Evolutionary conservation across 257 asterid genomes (phyloP), one percentile per base, ranked within the genome.

Genomic region (Solanum virginianum): DNA sequence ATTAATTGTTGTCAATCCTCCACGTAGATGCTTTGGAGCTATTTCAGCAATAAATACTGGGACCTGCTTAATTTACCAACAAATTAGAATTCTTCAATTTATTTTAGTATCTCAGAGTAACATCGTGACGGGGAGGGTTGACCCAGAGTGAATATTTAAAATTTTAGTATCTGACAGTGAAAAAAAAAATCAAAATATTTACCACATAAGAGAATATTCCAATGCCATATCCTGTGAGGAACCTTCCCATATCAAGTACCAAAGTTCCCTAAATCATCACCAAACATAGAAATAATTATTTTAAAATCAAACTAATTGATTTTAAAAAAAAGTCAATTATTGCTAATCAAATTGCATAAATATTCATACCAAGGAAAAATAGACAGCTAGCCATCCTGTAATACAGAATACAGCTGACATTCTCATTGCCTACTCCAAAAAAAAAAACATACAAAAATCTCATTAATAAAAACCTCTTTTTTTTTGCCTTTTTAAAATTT

Each of bases 181-280:
- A 59, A 20, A 8, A 39, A 17, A 81, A 55, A 16, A 20, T 55
- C 17, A 6, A 74, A 70, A 65, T 47, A 55, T 72, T 80, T 91
- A 94, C 98, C 92, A 94, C 99, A 85, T 89, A 94, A 75, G 99
- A 95, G 82, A 92, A 91, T 86, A 92, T 87, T 53, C 99, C 98
- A 4, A 93, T 95, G 84, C 98, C 98, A 86, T 86, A 95, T 85
- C 99, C 98, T 56, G 98, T 93, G 85, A 88, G 91, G 85, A 95
- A 93, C 86, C 98, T 94, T 86, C 95, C 98, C 29, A 89, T 80
- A 57, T 93, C 98, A 83, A 95, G 98, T 68, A 89, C 74, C 83
- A 86, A 88, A 51, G 94, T 88, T 56, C 87, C 96, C 98, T 94
- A 89, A 39, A 89, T 60, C 84, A 49, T n/a, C 15, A 66, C 49